These are phyloP conservation scores for Aspergillus ostianus DNA, from an alignment of 495 filamentous ascomycete species.

Conservation along the genomic window DNA sequence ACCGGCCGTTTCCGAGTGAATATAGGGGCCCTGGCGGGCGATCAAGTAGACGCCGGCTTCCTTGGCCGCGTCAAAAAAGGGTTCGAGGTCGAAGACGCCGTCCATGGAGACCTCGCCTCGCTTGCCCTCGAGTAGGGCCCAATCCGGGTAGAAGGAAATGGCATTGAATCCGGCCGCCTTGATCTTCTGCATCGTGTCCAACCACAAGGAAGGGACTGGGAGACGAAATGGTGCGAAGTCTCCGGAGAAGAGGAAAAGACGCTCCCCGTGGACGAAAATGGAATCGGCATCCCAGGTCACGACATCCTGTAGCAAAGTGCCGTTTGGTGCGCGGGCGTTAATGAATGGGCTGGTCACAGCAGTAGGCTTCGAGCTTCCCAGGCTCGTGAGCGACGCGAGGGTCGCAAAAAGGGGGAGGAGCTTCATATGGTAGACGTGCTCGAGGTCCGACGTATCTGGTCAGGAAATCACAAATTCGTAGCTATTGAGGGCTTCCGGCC, in stretches of 20 bases:
- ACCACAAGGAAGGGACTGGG: constrained; percentile 58
- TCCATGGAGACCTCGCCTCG: constrained; percentile 60
- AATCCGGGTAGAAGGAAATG: too few relatives aligned
- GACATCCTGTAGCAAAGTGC: too few relatives aligned
- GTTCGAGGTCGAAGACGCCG: constrained; percentile 52
- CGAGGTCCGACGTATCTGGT: too few relatives aligned
- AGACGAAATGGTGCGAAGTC: constrained; percentile 59
- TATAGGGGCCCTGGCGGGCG: constrained; percentile 57
- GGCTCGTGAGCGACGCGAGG: too few relatives aligned
- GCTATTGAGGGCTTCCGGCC: too few relatives aligned
- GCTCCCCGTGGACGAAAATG: constrained; percentile 53
- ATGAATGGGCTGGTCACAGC: too few relatives aligned
- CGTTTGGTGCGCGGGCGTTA: too few relatives aligned
- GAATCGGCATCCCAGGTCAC: constrained; percentile 56
- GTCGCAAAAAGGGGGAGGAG: too few relatives aligned
- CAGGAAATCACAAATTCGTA: too few relatives aligned
- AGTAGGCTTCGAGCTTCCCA: too few relatives aligned
- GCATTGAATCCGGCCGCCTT: constrained; percentile 58
- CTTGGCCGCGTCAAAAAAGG: constrained; percentile 55
- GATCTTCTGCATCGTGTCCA: constrained; percentile 60
- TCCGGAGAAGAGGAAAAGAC: constrained; percentile 56
- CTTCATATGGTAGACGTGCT: too few relatives aligned
- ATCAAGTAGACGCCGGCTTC: constrained; percentile 58
- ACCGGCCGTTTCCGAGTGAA: constrained; percentile 52
- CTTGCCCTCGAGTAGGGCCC: too few relatives aligned